These are phyloP conservation scores for Yamadazyma triangularis DNA, from an alignment of 1,139 yeast species.

Conservation along the genomic window DNA sequence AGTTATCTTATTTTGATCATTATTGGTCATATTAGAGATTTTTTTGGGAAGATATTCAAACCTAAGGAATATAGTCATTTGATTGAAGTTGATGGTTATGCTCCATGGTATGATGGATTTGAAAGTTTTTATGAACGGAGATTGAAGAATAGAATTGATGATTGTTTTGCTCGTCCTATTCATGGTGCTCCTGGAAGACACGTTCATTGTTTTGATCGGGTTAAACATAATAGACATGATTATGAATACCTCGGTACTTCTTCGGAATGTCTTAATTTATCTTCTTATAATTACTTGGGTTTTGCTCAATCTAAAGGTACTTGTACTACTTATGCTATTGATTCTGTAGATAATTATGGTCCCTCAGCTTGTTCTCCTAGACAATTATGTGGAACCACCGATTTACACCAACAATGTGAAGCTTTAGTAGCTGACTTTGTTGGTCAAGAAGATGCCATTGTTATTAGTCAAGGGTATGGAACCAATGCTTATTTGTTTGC, in stretches of 20 bases:
- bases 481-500: conserved; percentile 91
- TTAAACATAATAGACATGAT: conserved; percentile 55
- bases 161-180: conserved; percentile 92
- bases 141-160: conserved; percentile 84
- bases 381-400: conserved; percentile 68
- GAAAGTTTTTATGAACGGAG: conserved; percentile 93
- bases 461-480: conserved; percentile 93
- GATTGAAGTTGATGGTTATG: conserved; percentile 81
- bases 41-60: conserved; percentile 70
- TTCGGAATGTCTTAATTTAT: conserved; percentile 75
- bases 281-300: conserved; percentile 92
- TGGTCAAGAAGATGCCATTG: conserved; percentile 84
- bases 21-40: conserved; percentile 88
- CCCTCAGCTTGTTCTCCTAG: conserved; percentile 78
- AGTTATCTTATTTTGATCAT: conserved; percentile 79
- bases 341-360: conserved; percentile 63
- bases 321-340: conserved; percentile 78
- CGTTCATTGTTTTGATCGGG: conserved; percentile 75
- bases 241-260: conserved; percentile 72
- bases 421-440: conserved; percentile 74
- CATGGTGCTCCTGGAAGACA: conserved; percentile 96
- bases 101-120: conserved; percentile 93
- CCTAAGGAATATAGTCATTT: conserved; percentile 63
- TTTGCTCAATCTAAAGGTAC: conserved; percentile 93
- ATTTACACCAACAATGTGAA: conserved; percentile 74